phyloP scores from a whole-genome alignment of 2,329 filamentous ascomycete genomes.

The Scedosporium apiospermum region DNA sequence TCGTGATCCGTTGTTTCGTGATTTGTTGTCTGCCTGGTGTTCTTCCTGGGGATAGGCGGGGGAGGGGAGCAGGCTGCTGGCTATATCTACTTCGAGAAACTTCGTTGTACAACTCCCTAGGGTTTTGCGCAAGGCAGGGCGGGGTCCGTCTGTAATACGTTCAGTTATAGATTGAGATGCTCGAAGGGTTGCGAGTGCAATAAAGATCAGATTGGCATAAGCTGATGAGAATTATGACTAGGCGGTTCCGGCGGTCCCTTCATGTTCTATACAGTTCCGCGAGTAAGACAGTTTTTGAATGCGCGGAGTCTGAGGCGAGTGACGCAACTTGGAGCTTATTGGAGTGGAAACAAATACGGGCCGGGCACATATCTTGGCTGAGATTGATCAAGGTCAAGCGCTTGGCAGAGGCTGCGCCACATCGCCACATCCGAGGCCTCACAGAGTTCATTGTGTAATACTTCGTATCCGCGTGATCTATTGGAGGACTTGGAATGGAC shows the following conservation, averaged over 20 bases:
- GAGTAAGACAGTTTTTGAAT: not conserved
- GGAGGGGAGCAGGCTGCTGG: not conserved
- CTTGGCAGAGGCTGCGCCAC: constrained; percentile 6
- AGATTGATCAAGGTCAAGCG: not conserved
- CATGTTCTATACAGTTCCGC: not conserved
- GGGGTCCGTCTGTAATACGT: not conserved
- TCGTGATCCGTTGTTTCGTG: not conserved
- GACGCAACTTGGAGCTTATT: not conserved
- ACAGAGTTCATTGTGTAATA: no score
- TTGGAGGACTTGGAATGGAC: not conserved
- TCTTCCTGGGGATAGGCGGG: not conserved
- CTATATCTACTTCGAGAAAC: not conserved
- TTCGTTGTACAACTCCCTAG: not conserved
- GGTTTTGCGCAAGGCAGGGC: not conserved
- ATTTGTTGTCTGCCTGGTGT: constrained; percentile 15
- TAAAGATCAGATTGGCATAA: not conserved
- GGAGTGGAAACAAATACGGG: not conserved
- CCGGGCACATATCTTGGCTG: not conserved
- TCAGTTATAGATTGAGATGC: not conserved
- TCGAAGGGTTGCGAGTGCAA: not conserved
- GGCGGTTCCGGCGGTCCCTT: not conserved
- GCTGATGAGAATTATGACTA: not conserved
- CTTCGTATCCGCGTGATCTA: not conserved
- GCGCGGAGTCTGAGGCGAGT: not conserved
- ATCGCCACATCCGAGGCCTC: constrained; percentile 5